These are phyloP conservation scores for Nemania diffusa DNA, from an alignment of 2,329 filamentous ascomycete genomes.

Conservation along the genomic window DNA sequence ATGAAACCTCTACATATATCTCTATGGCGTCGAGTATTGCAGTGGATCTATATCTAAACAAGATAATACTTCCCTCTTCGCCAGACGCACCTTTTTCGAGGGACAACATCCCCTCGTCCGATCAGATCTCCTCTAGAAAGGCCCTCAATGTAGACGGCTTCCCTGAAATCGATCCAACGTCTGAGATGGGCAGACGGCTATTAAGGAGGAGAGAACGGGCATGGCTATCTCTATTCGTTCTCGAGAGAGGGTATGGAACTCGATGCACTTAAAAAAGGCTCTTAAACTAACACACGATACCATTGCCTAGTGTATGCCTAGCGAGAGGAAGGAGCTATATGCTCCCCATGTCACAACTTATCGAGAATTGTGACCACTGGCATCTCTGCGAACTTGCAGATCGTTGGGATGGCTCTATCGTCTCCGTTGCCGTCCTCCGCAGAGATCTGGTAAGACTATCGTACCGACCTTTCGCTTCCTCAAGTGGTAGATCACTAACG, in stretches of 20 bases:
- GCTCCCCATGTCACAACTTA: constrained; percentile 71
- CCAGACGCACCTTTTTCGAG: constrained; percentile 56
- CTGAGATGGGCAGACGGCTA: constrained; percentile 69
- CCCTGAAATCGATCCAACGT: constrained; percentile 68
- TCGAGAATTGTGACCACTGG: constrained; percentile 76
- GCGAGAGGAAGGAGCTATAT: constrained; percentile 76
- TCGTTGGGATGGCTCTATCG: constrained; percentile 74
- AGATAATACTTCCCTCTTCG: constrained; percentile 68
- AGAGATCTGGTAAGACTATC: constrained; percentile 66
- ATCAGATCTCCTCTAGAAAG: constrained; percentile 74
- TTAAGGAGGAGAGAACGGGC: constrained; percentile 73
- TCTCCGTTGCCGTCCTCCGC: constrained; percentile 76
- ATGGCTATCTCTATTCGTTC: constrained; percentile 77
- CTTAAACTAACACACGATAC: constrained; percentile 36
- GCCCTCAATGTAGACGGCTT: constrained; percentile 77
- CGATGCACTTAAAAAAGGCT: background rate
- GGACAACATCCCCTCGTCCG: constrained; percentile 67
- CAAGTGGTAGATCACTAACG: background rate
- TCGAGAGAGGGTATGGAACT: constrained; percentile 69
- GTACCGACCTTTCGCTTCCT: background rate
- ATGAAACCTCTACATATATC: constrained; percentile 78
- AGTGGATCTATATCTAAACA: constrained; percentile 75
- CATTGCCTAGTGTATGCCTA: constrained; percentile 66
- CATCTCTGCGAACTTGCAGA: constrained; percentile 72
- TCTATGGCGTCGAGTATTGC: constrained; percentile 76